Conservation (phyloP, 2,329 filamentous ascomycete species). For the Plenodomus tracheiphilus region DNA sequence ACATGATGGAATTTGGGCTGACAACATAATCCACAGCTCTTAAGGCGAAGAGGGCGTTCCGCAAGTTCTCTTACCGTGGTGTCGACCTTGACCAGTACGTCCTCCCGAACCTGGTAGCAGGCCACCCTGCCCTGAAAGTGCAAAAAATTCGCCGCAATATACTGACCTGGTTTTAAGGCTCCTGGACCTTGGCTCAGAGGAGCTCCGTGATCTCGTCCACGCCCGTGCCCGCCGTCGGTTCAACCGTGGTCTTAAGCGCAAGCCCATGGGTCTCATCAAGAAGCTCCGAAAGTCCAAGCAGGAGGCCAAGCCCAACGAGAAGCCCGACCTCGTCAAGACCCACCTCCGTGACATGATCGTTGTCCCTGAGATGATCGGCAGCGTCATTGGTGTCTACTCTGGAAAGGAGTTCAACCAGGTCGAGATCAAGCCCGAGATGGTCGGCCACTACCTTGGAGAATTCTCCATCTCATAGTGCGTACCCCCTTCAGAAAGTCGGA, state of each 20-base stretch:
- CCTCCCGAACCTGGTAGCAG: conserved; percentile 10
- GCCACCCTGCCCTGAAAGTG: conserved; percentile 1
- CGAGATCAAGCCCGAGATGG: conserved; percentile 99
- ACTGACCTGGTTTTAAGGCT: conserved; percentile 64
- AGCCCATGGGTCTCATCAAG: conserved; percentile 99
- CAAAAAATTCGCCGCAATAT: conserved; percentile 5
- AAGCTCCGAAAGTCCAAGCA: conserved; percentile 90
- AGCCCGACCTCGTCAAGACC: conserved; percentile 99
- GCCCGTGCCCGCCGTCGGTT: conserved; percentile 97
- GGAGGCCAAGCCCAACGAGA: conserved; percentile 80
- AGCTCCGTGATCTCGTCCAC: conserved; percentile 99
- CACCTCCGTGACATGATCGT: conserved; percentile 99
- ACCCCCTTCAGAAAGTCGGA: neutral
- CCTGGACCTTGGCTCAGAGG: conserved; percentile 96
- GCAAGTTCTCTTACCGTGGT: conserved; percentile 99
- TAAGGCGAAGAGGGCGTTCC: conserved; percentile 99
- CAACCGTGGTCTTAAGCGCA: conserved; percentile 99
- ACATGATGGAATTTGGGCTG: conserved; percentile 25
- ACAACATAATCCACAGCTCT: conserved; percentile 65
- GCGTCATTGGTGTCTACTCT: conserved; percentile 98
- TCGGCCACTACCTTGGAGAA: conserved; percentile 98
- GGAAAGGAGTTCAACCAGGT: conserved; percentile 99
- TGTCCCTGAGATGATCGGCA: conserved; percentile 99
- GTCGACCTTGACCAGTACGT: conserved; percentile 99
- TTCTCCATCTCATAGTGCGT: conserved; percentile 99